Base-by-base conservation (phyloP, 2,329 filamentous ascomycete genomes). In the Paraphoma chrysanthemicola region DNA sequence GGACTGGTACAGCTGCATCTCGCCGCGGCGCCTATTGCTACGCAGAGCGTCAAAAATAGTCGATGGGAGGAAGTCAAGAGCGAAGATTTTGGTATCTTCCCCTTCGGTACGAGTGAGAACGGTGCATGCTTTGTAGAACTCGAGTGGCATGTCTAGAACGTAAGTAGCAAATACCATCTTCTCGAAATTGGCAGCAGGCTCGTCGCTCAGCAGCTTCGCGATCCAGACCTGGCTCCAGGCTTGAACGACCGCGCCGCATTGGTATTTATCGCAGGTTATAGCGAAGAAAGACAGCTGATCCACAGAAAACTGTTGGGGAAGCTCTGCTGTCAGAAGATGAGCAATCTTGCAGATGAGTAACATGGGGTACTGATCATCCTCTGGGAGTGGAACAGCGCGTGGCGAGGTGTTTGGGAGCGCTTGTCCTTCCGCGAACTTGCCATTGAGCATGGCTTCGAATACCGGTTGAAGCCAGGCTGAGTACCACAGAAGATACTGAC, bases 211-310 rank as follows among this genome's bases (percentile, higher is more conserved):
- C 9, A 59, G 6, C 6, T 46, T 16, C 12, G 43, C 14, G 4
- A 59, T 31, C 60, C 59, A 64, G 12, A 61, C 23, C 4, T 31
- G 48, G 23, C 45, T 48, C 54, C 59, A 71, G 4, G 54, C 12
- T n/a, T 53, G 53, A 2, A 68, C 58, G 7, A 50, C 54, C 2
- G 56, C 48, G 0, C 48, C 47, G 36, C 69, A 72, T 12, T 64
- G 51, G 50, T 73, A 71, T 11, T 71, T 71, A 48, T 74, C 62
- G 44, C 60, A 67, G 6, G 66, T 29, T 2, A 67, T 33, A 1
- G 69, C 68, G 9, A 69, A 53, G 14, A 67, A 42, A 18, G 59
- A 57, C n/a, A 70, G 30, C 3, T 56, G 16, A 10, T 29, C 18
- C 14, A 62, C 41, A 0, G 44, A 43, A 4, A 69, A 43, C 5